Percentiles rank a stretch among this genome's conserved stretches.
Evolutionary conservation across 768 basidiomycete genomes (phyloP).

Genomic region (Daedaleopsis nitida): DNA sequence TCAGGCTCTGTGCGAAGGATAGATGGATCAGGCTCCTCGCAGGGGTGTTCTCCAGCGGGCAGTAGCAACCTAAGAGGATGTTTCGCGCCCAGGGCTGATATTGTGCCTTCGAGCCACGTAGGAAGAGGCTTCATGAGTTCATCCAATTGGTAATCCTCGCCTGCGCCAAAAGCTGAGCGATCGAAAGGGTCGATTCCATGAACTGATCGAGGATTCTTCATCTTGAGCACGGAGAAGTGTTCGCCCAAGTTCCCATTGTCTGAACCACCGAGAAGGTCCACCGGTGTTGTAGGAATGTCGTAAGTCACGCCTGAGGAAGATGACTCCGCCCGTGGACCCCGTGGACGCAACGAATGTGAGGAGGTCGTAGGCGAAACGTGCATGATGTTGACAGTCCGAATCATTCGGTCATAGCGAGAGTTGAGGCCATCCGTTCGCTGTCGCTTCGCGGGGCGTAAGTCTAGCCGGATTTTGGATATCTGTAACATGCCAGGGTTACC

Average conservation of each 20-base stretch:
- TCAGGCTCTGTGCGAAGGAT: conserved; percentile 2
- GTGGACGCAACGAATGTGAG: neutral
- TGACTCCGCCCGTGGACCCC: conserved; percentile 39
- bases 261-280: conserved; percentile 40
- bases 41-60: conserved; percentile 1
- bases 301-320: conserved; percentile 45
- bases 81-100: conserved; percentile 45
- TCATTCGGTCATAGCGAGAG: conserved; percentile 66
- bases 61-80: conserved; percentile 51
- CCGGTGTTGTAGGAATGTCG: conserved; percentile 42
- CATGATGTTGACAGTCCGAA: conserved; percentile 55
- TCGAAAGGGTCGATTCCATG: neutral
- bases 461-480: too few species aligned
- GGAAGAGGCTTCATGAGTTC: conserved; percentile 40
- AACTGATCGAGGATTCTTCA: conserved; percentile 24
- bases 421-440: conserved; percentile 54
- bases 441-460: conserved; percentile 41
- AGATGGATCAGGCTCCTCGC: conserved; percentile 5
- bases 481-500: neutral
- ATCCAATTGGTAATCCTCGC: conserved; percentile 1
- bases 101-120: conserved; percentile 56
- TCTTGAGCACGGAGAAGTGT: conserved; percentile 47
- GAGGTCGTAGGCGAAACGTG: conserved; percentile 9
- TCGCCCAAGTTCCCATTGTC: conserved; percentile 39
- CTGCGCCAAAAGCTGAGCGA: conserved; percentile 5